Evolutionary conservation across 768 basidiomycete species (phyloP).

Genomic region (Phallus indusiatus): DNA sequence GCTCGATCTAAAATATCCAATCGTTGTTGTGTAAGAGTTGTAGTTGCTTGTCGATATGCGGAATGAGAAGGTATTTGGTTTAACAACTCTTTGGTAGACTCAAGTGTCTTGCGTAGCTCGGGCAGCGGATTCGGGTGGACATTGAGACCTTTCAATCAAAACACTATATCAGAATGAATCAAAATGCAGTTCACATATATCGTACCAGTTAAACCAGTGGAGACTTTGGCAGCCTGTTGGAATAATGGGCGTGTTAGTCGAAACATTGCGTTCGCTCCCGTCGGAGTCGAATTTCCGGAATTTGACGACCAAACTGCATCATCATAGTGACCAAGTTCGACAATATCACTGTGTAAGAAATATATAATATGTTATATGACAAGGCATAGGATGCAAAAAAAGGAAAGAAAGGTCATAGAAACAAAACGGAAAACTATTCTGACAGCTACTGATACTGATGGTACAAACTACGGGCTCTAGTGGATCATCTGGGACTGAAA

Average conservation of each 20-base stretch:
- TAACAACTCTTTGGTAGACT: constrained; percentile 63
- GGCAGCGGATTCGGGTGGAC: constrained; percentile 84
- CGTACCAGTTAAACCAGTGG: constrained; percentile 46
- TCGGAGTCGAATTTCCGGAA: constrained; percentile 9
- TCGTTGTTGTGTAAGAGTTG: constrained; percentile 75
- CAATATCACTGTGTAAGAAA: too few species aligned
- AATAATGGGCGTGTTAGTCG: constrained; percentile 66
- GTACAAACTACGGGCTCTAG: not conserved
- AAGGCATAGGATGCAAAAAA: not conserved
- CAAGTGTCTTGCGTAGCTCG: constrained; percentile 63
- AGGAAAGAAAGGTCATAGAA: not conserved
- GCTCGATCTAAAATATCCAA: constrained; percentile 62
- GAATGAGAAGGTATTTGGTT: constrained; percentile 67
- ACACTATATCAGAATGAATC: not conserved
- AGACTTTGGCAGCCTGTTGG: constrained; percentile 53
- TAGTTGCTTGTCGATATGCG: constrained; percentile 83
- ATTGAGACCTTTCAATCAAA: constrained; percentile 60
- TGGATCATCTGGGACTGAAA: not conserved
- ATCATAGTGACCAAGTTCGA: not conserved
- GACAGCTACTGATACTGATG: not conserved
- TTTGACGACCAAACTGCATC: not conserved
- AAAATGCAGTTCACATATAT: not conserved
- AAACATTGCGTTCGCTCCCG: constrained; percentile 44
- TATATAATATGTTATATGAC: too few species aligned
- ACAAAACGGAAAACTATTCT: not conserved